A percentile compares a stretch with the other conserved stretches of the same genome.
phyloP scores from a whole-genome alignment of 768 basidiomycete genomes.

The Russula compacta region DNA sequence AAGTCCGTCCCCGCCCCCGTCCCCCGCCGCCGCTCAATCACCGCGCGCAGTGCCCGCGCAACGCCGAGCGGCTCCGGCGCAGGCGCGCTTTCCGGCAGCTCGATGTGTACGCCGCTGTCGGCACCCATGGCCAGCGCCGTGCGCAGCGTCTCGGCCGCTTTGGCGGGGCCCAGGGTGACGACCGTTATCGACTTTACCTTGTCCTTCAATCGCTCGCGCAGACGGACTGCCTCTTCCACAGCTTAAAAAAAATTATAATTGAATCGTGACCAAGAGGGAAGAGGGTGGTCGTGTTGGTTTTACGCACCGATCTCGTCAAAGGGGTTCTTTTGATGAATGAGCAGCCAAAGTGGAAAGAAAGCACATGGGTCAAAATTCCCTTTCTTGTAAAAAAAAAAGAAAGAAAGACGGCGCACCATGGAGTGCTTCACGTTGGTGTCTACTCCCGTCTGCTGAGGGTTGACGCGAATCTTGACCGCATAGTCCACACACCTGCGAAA shows the following conservation, averaged over 20 bases:
- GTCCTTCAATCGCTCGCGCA: conserved; percentile 78
- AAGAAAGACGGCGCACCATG: conserved; percentile 53
- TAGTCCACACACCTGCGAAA: conserved; percentile 81
- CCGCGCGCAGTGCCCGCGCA: conserved; percentile 71
- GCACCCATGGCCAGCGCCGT: conserved; percentile 98
- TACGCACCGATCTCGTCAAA: conserved; percentile 93
- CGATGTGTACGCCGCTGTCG: conserved; percentile 86
- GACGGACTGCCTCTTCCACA: conserved; percentile 91
- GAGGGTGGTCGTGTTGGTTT: neutral
- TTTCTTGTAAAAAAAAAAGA: neutral
- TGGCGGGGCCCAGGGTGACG: conserved; percentile 89
- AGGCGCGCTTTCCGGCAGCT: conserved; percentile 62
- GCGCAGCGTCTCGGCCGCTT: conserved; percentile 81
- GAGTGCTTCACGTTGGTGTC: conserved; percentile 98
- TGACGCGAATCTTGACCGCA: conserved; percentile 97
- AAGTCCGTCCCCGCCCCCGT: conserved; percentile 53
- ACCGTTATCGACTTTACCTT: conserved; percentile 80
- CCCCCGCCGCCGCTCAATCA: conserved; percentile 55
- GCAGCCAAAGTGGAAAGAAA: neutral
- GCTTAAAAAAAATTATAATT: conserved; percentile 37
- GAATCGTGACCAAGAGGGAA: neutral
- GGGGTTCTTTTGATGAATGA: conserved; percentile 58
- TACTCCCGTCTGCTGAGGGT: conserved; percentile 88
- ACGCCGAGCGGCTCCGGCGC: conserved; percentile 86
- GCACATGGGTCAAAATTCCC: neutral